Base-by-base conservation (phyloP, 805 yeast species). In the Zygotorulaspora chibaensis region DNA sequence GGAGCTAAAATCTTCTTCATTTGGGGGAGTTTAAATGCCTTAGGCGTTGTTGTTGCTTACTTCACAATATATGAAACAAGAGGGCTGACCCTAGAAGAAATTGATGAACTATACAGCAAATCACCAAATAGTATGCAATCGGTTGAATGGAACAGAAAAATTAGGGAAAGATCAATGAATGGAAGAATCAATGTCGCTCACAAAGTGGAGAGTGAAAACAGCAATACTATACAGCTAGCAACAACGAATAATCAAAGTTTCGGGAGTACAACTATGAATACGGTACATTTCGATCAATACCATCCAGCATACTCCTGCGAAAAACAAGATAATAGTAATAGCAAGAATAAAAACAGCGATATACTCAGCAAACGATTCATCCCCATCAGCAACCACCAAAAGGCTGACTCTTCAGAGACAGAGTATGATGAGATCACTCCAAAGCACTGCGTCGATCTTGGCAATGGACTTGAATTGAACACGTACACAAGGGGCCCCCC, bases 61-160 rank as follows among this genome's bases (percentile, higher is more conserved):
- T 76, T 84, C 42, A 70, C 76, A 45, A 87, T 85, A 28, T 86
- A 82, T 66, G 93, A 86, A 62, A 87, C 96, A 0, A 83, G 79
- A 56, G 95, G 95, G 0, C 70, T 87, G 42, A 79, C 81, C 56
- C 74, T 87, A 61, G 96, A 87, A 66, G 88, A 87, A 54, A 82
- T 87, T 43, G 90, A 87, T 67, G 86, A 80, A 51, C 70, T 87
- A 70, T 87, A 82, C 60, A 73, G 75, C 42, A 71, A 72, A 29
- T 81, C 90, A 55, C 66, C 74, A 35, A 74, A 62, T 57, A 83
- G 89, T 1, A 62, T 76, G 13, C 63, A 63, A 9, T 81, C 87
- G 0, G 52, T 65, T 10, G 60, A 65, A 25, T 81, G 80, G 68
- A 66, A 63, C 43, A 50, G 48, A 16, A 47, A 43, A 20, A 56